Percentiles rank a stretch among this genome's conserved stretches.
These are phyloP conservation scores for Chamaecrista fasciculata DNA, from an alignment of 306 rosid genomes.

Conservation along the genomic window DNA sequence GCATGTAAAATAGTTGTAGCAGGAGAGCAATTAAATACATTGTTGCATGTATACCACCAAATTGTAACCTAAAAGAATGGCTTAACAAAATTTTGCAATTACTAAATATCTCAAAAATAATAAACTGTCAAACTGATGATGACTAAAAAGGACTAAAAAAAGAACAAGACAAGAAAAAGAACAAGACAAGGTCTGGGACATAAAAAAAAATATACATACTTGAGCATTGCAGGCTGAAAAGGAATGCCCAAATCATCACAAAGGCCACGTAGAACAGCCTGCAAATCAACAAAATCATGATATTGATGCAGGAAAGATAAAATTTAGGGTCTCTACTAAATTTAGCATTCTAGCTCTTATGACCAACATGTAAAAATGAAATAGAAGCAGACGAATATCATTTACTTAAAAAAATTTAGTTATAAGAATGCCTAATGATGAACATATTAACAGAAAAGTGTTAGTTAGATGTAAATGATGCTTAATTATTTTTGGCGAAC, in stretches of 20 bases:
- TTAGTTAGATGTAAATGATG: background rate
- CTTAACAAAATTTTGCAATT: background rate
- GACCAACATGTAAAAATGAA: background rate
- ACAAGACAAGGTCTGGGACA: constrained; percentile 9
- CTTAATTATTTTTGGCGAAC: background rate
- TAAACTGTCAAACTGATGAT: background rate
- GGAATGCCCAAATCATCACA: constrained; percentile 74
- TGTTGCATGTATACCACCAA: background rate
- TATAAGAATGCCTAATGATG: background rate
- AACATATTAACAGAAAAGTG: background rate
- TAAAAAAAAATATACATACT: constrained; percentile 42
- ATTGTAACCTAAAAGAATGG: constrained; percentile 1
- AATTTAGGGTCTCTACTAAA: constrained; percentile 12
- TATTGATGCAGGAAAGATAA: background rate
- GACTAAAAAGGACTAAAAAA: constrained; percentile 2
- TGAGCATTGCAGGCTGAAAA: constrained; percentile 71
- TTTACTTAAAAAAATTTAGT: background rate
- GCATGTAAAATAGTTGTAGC: constrained; percentile 12
- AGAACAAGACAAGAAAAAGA: constrained; percentile 1
- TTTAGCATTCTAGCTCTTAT: background rate
- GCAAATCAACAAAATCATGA: constrained; percentile 27
- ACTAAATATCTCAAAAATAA: background rate
- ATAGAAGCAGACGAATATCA: constrained; percentile 1
- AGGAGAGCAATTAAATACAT: background rate
- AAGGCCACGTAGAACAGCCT: constrained; percentile 66